Evolutionary conservation across 306 rosid species (phyloP), one percentile per base, ranked within the genome.

Genomic region (Castanospermum australe): DNA sequence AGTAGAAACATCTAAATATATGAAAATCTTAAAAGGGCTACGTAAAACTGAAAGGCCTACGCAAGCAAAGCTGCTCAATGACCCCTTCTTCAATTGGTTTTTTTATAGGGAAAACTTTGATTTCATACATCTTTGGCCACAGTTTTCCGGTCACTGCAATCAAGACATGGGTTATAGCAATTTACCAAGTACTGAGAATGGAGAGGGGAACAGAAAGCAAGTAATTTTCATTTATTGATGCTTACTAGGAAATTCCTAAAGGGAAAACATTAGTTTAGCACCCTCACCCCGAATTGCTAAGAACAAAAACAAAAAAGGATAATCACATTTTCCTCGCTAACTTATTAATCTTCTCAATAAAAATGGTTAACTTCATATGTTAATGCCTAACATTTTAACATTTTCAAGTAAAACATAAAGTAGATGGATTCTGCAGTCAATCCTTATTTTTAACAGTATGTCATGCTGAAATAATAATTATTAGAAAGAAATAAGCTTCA

Each of bases 101-200:
- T 51, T 86, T 74, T 22, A 83, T 35, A 4, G 89, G 91, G 50
- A 51, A 54, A 79, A 91, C 62, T 82, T 88, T 88, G 78, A 92
- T 85, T 87, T 94, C 97, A 75, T 76, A 92, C 35, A 94, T 84
- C 88, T 87, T 88, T 18, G 98, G 97, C 98, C 98, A 94, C 15
- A 87, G 73, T 86, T 94, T 94, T 77, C 98, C 97, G 0, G 98
- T 94, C 78, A 94, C 98, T 94, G 91, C 80, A 81, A 77, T 20
- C 36, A 84, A 69, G 38, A 33, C 64, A 51, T n/a, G 51, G 1
- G 24, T 79, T 41, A 41, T 30, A 80, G 51, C 51, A 72, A 44
- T 32, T 60, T 51, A 2, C 8, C 32, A n/a, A 25, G 61, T 36
- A 28, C 20, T 33, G 70, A 24, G 62, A 54, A 71, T 28, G 69